Conservation (phyloP, 257 asterid genomes). For the Scutellaria galericulata region DNA sequence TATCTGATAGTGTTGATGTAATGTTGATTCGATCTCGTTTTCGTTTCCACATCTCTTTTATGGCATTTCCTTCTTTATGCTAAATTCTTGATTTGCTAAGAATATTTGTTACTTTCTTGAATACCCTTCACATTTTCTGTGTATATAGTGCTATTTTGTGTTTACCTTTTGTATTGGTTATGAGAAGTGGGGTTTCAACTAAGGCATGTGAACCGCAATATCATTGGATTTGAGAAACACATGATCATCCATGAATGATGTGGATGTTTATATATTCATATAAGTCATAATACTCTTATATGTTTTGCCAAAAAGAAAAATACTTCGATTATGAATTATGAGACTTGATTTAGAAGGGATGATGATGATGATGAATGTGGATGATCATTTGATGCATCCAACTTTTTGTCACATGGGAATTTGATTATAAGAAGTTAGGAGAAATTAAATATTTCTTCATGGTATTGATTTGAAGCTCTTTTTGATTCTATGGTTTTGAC, state of each 20-base stretch:
- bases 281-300: too few relatives aligned
- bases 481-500: slow-evolving; percentile 14
- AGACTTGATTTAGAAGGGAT: slow-evolving; percentile 58
- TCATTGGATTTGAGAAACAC: slow-evolving; percentile 38
- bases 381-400: slow-evolving; percentile 36
- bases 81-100: slow-evolving; percentile 34
- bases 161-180: slow-evolving; percentile 24
- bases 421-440: too few relatives aligned
- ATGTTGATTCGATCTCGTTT: slow-evolving; percentile 28
- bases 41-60: slow-evolving; percentile 24
- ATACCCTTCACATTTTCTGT: slow-evolving; percentile 15
- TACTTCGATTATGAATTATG: slow-evolving; percentile 34
- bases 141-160: slow-evolving; percentile 29
- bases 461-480: slow-evolving; percentile 2
- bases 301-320: too few relatives aligned
- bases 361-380: slow-evolving; percentile 48
- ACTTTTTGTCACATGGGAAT: not conserved
- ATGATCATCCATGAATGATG: too few relatives aligned
- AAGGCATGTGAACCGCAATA: slow-evolving; percentile 48
- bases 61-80: slow-evolving; percentile 41
- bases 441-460: not conserved
- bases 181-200: slow-evolving; percentile 36
- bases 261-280: too few relatives aligned
- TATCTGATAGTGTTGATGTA: slow-evolving; percentile 42
- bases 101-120: slow-evolving; percentile 35